Conservation (phyloP, 2,329 filamentous ascomycete genomes). For the Calonectria pauciramosa region DNA sequence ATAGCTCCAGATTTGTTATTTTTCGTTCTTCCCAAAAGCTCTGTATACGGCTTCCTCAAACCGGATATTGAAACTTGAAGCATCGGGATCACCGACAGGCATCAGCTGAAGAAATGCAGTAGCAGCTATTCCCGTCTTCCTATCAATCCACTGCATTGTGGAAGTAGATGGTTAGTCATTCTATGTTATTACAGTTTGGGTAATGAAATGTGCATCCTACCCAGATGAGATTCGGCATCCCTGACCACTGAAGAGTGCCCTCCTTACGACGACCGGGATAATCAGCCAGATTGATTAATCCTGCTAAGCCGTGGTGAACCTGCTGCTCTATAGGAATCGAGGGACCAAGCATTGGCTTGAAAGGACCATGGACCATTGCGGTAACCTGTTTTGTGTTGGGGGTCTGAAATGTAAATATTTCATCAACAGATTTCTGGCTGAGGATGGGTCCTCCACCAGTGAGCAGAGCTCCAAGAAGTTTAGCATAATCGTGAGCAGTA, state of each 20-base stretch:
- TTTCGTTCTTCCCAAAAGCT: background rate
- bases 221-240: conserved; percentile 11
- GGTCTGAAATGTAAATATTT: conserved; percentile 6
- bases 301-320: background rate
- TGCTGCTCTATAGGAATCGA: background rate
- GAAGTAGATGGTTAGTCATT: background rate
- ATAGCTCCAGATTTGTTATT: background rate
- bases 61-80: background rate
- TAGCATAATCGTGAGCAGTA: background rate
- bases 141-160: conserved; percentile 1
- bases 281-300: background rate
- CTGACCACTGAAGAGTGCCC: conserved; percentile 4
- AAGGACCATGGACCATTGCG: background rate
- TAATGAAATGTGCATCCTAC: background rate
- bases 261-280: background rate
- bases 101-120: background rate
- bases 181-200: too few species aligned
- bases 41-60: conserved; percentile 9
- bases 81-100: conserved; percentile 3
- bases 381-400: background rate
- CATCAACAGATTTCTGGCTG: background rate
- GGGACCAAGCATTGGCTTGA: background rate
- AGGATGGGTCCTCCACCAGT: conserved; percentile 1
- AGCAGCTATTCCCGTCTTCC: background rate
- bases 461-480: conserved; percentile 4